Evolutionary conservation across 331 rosid genomes (phyloP), one percentile per base, ranked within the genome.

Genomic region (Prunus yedoensis): DNA sequence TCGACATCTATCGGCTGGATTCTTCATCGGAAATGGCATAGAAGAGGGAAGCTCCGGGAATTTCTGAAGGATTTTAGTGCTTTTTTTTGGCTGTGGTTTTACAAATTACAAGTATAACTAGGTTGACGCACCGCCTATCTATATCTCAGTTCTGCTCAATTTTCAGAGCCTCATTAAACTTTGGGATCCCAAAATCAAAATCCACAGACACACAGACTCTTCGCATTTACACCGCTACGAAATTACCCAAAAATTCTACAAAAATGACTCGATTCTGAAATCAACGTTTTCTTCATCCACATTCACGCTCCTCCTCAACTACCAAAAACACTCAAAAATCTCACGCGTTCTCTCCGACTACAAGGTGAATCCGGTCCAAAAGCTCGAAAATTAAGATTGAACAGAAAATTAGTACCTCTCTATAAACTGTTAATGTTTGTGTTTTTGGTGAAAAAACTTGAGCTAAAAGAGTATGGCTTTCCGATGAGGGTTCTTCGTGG

Each of bases 1-100:
- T 94, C 91, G 56, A 82, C 75, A 45, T 94, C 93, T 6, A 94
- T 88, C 0, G 98, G 98, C 76, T 90, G 97, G 85, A 94, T n/a
- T 85, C 92, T 90, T 94, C 97, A 91, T 86, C 74, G 96, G 91
- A 83, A 89, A 87, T 38, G 77, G 75, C 75, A 77, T 77, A n/a
- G n/a, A n/a, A n/a, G n/a, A n/a, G n/a, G n/a, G n/a, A n/a, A n/a
- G n/a, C n/a, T n/a, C n/a, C n/a, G 12, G 74, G 30, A 47, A 59
- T 64, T 70, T 68, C 54, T 12, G 7, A 60, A 8, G 25, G 43
- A 43, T 60, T 68, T 46, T 28, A 5, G 28, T 30, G 15, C 20
- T n/a, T 46, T n/a, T 27, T 58, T 53, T 43, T 64, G 17, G 32
- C 43, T 4, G 18, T 10, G 18, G 5, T 18, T 18, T 13, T 25